phyloP scores from a whole-genome alignment of 2,329 filamentous ascomycete species.

The Colletotrichum tanaceti region DNA sequence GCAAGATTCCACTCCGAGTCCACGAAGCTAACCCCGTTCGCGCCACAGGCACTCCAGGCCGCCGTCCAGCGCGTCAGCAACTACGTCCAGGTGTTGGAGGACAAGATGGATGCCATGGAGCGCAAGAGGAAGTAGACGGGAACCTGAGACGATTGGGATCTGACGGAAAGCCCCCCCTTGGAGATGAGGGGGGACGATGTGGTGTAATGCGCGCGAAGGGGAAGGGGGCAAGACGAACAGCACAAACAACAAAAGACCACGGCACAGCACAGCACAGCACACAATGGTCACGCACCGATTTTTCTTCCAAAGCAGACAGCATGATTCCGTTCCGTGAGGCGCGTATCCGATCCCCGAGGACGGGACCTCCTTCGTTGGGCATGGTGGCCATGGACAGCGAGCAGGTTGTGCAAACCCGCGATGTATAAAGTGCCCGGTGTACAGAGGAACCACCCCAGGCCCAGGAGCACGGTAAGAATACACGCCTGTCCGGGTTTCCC shows the following conservation, averaged over 20 bases:
- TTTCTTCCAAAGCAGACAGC: not conserved
- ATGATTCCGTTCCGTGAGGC: not conserved
- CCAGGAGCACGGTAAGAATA: not conserved
- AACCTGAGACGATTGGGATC: not conserved
- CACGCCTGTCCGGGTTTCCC: not conserved
- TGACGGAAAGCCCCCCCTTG: not conserved
- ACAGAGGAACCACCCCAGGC: not conserved
- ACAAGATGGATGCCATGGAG: constrained; percentile 76
- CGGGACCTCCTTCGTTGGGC: not conserved
- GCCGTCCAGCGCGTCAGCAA: constrained; percentile 87
- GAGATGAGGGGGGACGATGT: constrained; percentile 1
- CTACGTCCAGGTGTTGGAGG: constrained; percentile 85
- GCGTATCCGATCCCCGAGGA: not conserved
- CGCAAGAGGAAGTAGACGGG: constrained; percentile 72
- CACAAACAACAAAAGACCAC: constrained; percentile 12
- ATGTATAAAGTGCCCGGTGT: too few relatives aligned
- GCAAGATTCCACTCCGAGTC: constrained; percentile 1
- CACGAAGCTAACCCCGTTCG: constrained; percentile 14
- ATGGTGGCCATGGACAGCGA: not conserved
- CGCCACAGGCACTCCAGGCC: constrained; percentile 79
- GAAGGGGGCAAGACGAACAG: constrained; percentile 21
- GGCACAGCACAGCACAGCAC: constrained; percentile 16
- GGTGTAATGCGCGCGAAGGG: constrained; percentile 16
- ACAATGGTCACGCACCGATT: constrained; percentile 32
- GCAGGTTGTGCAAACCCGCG: not conserved